phyloP scores from a whole-genome alignment of 345 rosid species.

The Eucalyptus erythrocorys region DNA sequence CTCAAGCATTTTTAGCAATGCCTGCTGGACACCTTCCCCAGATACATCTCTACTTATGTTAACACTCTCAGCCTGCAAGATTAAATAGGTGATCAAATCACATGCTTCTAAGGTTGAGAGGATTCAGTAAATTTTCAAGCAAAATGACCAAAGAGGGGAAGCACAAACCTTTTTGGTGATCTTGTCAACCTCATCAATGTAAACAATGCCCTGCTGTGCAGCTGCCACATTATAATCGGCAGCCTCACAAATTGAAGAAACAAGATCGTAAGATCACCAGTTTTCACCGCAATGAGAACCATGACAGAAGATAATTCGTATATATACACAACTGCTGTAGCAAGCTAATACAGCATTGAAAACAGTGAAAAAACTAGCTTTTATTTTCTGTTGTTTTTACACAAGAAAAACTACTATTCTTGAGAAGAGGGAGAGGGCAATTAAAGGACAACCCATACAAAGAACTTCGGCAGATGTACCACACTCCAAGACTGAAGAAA shows the following conservation, averaged over 20 bases:
- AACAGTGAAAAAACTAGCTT: neutral
- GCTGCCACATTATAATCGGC: constrained; percentile 97
- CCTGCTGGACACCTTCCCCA: constrained; percentile 99
- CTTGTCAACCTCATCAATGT: constrained; percentile 98
- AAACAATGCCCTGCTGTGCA: constrained; percentile 98
- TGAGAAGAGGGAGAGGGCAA: neutral
- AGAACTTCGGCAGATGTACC: neutral
- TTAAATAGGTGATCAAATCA: neutral
- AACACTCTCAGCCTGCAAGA: constrained; percentile 82
- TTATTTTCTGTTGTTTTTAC: neutral
- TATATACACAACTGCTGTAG: neutral
- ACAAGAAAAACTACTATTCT: neutral
- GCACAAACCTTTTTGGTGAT: constrained; percentile 84
- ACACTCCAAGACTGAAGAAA: neutral
- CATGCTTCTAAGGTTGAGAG: neutral
- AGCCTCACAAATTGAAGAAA: constrained; percentile 31
- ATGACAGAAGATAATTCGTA: neutral
- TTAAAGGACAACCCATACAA: neutral
- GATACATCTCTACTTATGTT: constrained; percentile 99
- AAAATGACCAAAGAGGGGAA: neutral
- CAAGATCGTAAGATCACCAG: neutral
- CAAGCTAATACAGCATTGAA: neutral
- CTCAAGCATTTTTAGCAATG: constrained; percentile 93
- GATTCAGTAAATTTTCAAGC: neutral
- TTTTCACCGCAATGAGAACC: neutral